Base-by-base conservation (phyloP, 371 early-diverging fungal species). In the Mucor indicus region DNA sequence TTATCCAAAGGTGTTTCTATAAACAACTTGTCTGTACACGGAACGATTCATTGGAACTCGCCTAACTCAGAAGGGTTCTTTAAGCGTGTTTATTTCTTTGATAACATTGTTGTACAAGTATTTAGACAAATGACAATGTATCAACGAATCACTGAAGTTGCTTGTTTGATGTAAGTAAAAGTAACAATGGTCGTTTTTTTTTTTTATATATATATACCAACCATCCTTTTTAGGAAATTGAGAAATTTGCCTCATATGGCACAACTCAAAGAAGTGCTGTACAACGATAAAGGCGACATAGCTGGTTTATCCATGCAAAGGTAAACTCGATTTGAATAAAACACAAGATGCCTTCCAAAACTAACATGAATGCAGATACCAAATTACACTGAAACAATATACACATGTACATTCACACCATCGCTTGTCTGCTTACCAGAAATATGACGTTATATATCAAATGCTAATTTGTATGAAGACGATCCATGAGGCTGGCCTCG, bases 391-490 rank as follows among this genome's bases (percentile, higher is more conserved):
- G 5, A 85, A 83, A 40, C 73, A 78, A 36, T 83, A 79, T 48
- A 65, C 77, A 9, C 80, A 83, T 42, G 72, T 72, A 0, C 80
- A 80, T 23, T 69, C 76, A 12, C 79, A 77, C 42, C 73, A 76
- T 50, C 73, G 73, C 13, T 60, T 83, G 16, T 66, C 80, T 0
- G 80, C 83, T 2, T 68, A 72, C 30, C 85, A 85, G 48, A 85
- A 85, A 48, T 75, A 74, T 38, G 57, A 65, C 27, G 68, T 83
- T 2, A 77, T 85, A 32, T 60, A 59, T 17, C 82, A 83, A 38
- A 81, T 85, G 81, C 47, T 85, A 6, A 44, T 63, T n/a, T 83
- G 81, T 31, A 77, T 85, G 69, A 67, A 75, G 41, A 68, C 63
- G 0, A 75, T 85, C 37, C 85, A 85, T 38, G 60, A 65, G 11